Evolutionary conservation across 495 filamentous ascomycete genomes (phyloP), one percentile per base, ranked within the genome.

Genomic region (Jackrogersella multiformis): DNA sequence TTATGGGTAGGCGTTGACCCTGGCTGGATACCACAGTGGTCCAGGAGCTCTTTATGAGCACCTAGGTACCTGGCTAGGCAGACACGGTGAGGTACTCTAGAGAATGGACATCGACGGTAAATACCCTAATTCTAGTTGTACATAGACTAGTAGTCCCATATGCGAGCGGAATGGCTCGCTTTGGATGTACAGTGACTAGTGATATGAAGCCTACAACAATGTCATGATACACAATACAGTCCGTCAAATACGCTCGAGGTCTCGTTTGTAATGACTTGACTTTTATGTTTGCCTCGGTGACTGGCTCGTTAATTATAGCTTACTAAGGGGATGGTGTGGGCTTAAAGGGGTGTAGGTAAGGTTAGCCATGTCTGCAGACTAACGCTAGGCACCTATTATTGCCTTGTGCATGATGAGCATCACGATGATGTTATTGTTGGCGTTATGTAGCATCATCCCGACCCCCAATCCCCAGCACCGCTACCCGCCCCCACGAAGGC

Each of bases 1-100:
- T 53, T 12, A 36, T 36, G 49, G 32, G 36, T 36, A 30, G 30
- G 16, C 12, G 20, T 53, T 23, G 49, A 2, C 16, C 32, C 18
- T 38, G 16, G 30, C 49, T 38, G 32, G 49, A 53, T 53, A 53
- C 24, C 49, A 20, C 21, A 36, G 49, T 38, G 49, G 20, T 36
- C 49, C 24, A 12, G 32, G 32, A 10, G 18, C n/a, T 26, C 28
- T 35, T 9, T 4, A n/a, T 21, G 13, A 24, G 8, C 6, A 12
- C 28, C 10, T 52, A 7, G 30, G 23, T n/a, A n/a, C n/a, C n/a
- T n/a, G n/a, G n/a, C n/a, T n/a, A n/a, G n/a, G n/a, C n/a, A n/a
- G n/a, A n/a, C n/a, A n/a, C n/a, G n/a, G n/a, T n/a, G 20, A 52
- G 30, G 28, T 21, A 20, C 24, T 23, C 18, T 38, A 23, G 2